These are phyloP conservation scores for Solanum etuberosum DNA, from an alignment of 257 asterid species.

Conservation along the genomic window DNA sequence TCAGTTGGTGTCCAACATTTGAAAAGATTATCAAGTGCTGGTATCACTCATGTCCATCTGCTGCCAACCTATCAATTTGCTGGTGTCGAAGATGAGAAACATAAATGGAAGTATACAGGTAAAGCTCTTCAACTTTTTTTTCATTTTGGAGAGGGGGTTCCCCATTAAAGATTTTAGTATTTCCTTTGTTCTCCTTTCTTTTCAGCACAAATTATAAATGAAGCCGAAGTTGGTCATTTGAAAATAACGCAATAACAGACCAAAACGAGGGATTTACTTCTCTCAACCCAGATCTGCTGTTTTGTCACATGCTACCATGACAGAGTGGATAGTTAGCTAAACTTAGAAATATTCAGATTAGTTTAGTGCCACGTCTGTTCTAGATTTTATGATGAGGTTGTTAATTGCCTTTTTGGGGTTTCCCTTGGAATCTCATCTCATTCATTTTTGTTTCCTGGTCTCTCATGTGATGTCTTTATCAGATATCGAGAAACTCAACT, in stretches of 20 bases:
- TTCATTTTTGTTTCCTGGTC: neutral
- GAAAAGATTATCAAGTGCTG: slow-evolving; percentile 67
- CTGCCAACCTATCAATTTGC: slow-evolving; percentile 90
- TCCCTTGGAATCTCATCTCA: neutral
- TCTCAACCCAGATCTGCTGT: neutral
- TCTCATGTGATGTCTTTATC: slow-evolving; percentile 5
- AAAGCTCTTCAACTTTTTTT: neutral
- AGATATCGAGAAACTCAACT: slow-evolving; percentile 64
- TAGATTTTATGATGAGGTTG: neutral
- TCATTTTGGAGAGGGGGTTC: neutral
- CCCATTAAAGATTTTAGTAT: neutral
- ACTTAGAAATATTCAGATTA: neutral
- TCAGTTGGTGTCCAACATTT: slow-evolving; percentile 84
- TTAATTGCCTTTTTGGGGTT: neutral
- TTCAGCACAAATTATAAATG: neutral
- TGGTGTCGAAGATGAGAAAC: slow-evolving; percentile 73
- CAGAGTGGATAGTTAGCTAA: neutral
- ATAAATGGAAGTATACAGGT: slow-evolving; percentile 79
- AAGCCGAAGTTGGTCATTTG: neutral
- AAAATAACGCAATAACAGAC: neutral
- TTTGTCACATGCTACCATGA: neutral
- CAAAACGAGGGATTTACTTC: neutral
- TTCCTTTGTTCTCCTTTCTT: neutral
- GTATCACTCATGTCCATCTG: slow-evolving; percentile 80
- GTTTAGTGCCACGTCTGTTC: neutral